Conservation (phyloP, 208 protist species). For the Trypanosoma brucei region DNA sequence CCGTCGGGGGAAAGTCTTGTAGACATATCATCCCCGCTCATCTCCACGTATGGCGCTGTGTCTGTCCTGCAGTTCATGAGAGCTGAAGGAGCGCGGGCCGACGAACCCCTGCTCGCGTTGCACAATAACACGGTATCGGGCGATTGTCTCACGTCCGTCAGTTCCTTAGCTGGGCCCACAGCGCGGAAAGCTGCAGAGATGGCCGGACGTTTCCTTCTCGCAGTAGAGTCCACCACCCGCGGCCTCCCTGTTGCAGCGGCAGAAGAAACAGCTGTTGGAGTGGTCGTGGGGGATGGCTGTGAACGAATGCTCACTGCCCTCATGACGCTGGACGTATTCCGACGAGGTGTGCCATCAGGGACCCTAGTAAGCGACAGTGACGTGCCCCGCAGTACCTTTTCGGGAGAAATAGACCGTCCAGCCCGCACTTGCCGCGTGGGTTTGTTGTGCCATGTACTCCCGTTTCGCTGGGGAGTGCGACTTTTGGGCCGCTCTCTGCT, state of each 20-base stretch:
- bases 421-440: not conserved
- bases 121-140: too few species aligned
- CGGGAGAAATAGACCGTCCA: not conserved
- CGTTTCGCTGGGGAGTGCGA: not conserved
- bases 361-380: not conserved
- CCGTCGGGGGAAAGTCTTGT: not conserved
- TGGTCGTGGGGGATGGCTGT: not conserved
- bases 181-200: too few species aligned
- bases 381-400: not conserved
- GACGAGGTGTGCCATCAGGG: not conserved
- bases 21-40: not conserved
- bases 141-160: too few species aligned
- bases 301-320: not conserved
- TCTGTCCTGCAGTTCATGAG: slow-evolving; percentile 16
- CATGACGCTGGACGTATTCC: not conserved
- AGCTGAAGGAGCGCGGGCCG: not conserved
- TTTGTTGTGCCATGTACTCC: not conserved
- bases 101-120: not conserved
- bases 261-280: not conserved
- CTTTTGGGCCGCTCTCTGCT: not conserved
- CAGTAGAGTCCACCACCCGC: too few species aligned
- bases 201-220: too few species aligned
- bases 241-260: not conserved
- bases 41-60: slow-evolving; percentile 14
- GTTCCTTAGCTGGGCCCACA: too few species aligned